These are phyloP conservation scores for Eucalyptus leucophloia DNA, from an alignment of 345 rosid species.

Conservation along the genomic window DNA sequence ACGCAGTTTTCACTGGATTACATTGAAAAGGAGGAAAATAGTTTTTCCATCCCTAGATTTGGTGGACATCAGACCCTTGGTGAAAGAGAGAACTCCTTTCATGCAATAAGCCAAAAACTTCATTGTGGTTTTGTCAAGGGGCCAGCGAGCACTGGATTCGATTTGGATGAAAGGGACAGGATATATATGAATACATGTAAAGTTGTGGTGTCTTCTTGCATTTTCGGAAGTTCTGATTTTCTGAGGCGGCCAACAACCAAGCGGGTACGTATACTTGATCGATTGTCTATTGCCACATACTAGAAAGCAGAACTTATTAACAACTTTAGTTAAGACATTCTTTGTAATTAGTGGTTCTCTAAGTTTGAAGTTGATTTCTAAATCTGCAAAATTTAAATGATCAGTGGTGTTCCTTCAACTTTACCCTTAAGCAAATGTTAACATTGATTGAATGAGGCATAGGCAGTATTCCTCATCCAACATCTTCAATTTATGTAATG, in stretches of 20 bases:
- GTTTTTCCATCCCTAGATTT: slow-evolving; percentile 36
- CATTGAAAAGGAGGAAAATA: slow-evolving; percentile 28
- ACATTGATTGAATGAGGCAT: not conserved
- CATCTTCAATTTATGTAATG: not conserved
- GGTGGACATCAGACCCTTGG: slow-evolving; percentile 76
- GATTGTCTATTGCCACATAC: not conserved
- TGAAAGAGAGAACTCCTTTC: slow-evolving; percentile 68
- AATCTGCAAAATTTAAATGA: not conserved
- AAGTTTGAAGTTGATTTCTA: not conserved
- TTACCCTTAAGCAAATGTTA: not conserved
- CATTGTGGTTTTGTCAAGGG: slow-evolving; percentile 88
- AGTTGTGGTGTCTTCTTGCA: slow-evolving; percentile 86
- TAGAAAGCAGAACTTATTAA: not conserved
- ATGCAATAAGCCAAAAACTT: slow-evolving; percentile 51
- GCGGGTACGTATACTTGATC: slow-evolving; percentile 22
- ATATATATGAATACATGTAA: slow-evolving; percentile 61
- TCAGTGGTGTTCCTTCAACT: not conserved
- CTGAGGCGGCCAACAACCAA: slow-evolving; percentile 74
- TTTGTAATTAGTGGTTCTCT: not conserved
- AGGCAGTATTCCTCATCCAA: not conserved
- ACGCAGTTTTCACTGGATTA: slow-evolving; percentile 44
- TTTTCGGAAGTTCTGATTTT: slow-evolving; percentile 90
- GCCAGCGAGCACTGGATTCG: slow-evolving; percentile 41
- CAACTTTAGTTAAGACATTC: not conserved
- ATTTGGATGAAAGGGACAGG: slow-evolving; percentile 52